Base-by-base conservation (phyloP, 805 yeast genomes). In the Candida caryicola region DNA sequence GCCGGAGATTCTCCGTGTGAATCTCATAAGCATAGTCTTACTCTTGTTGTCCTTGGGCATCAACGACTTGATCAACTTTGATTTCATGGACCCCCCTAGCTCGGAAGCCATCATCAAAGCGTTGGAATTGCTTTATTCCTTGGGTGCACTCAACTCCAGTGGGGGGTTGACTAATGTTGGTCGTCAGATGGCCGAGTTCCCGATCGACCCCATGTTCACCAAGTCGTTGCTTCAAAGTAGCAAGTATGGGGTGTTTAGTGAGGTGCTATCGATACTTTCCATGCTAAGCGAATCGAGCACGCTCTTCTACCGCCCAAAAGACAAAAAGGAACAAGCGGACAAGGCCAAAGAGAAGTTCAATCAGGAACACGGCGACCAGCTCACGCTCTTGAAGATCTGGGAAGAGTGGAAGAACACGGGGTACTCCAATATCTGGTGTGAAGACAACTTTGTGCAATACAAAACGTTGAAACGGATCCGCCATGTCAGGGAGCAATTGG, bases 1-100 rank as follows among this genome's bases (percentile, higher is more conserved):
- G 0, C 98, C 99, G 0, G 99, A 93, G 51, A 91, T 93, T n/a
- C 66, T 89, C 39, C 66, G 99, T 39, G 85, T 85, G 16, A 90
- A 91, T 51, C 61, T 93, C 29, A 72, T 90, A 0, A 73, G 85
- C 36, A 86, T 89, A 1, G 83, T 91, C 3, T 64, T 93, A 23
- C 63, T 88, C 43, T 65, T 93, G 36, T 69, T 90, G 38, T 85
- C 95, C 0, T 67, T 93, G 55, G 98, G 98, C 0, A 80, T 93
- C 27, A 79, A 80, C 19, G 95, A 93, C 54, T 59, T 93, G 41
- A 59, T 90, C 18, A 75, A 78, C 39, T 90, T 93, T 57, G 96
- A 91, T 37, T 88, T 93, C 51, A 76, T 93, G 81, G 99, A 93
- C 54, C 79, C 87, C 5, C 99, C 99, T 1, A 77, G 86, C 2